Base-by-base conservation (phyloP, 2,329 filamentous ascomycete genomes). In the Ambrosiella xylebori region DNA sequence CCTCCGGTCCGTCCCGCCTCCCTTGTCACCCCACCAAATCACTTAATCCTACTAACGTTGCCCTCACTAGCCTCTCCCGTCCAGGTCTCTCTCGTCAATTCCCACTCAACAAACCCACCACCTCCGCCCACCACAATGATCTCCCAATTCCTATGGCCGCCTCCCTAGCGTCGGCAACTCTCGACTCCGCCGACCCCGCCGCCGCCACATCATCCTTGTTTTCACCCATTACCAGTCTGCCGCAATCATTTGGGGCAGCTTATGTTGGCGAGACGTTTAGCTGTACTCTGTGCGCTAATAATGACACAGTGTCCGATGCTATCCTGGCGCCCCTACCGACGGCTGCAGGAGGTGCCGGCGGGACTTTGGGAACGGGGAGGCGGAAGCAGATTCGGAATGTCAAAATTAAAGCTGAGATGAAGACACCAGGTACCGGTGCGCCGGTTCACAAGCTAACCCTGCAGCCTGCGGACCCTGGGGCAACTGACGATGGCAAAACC, bases 251-350 rank as follows among this genome's bases (percentile, higher is more conserved):
- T 68, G 91, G 90, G 50, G 91, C 88, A 11, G 90, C 91, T 7
- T 96, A 96, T 68, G 91, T 97, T 17, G 93, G 93, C 65, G 90
- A 97, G 73, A 88, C 85, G 0, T 97, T 98, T 71, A 84, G 85
- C 63, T 98, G 93, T 71, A 95, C 91, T 1, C 77, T 97, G 19
- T 95, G 90, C 71, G 90, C 87, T n/a, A 96, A 95, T 73, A 91
- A 96, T 68, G 91, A 97, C 71, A 61, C 72, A 11, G 39, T 52
- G 8, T 15, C 19, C 12, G 59, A 60, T 17, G 17, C 71, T 51
- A 27, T 40, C 2, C 60, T 63, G 54, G 64, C 45, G 41, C 60
- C 19, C 38, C 59, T 4, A 41, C 50, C 61, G 9, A 36, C 61
- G 40, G 57, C 41, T 13, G 50, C 45, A 38, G 49, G 37, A 19